These are phyloP conservation scores for Flaveria floridana DNA, from an alignment of 140 eudicot species.

Conservation along the genomic window DNA sequence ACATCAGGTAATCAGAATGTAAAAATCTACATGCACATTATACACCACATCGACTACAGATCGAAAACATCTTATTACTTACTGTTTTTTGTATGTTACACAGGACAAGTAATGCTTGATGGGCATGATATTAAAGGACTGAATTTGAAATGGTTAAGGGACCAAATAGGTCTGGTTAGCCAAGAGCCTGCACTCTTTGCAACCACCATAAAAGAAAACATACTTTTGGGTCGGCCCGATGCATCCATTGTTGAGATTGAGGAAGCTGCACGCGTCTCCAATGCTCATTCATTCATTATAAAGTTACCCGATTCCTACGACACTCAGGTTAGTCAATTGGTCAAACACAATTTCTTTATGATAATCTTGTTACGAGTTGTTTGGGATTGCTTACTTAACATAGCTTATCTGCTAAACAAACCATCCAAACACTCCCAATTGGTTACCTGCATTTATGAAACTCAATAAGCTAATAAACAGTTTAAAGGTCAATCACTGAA, in stretches of 20 bases:
- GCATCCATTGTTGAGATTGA: conserved; percentile 64
- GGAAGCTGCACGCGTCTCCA: conserved; percentile 89
- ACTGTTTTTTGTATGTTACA: conserved; percentile 8
- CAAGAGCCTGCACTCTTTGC: conserved; percentile 95
- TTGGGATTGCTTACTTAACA: background rate
- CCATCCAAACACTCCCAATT: background rate
- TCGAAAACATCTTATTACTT: conserved; percentile 20
- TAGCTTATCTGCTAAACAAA: background rate
- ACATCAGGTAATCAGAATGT: conserved; percentile 52
- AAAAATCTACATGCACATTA: conserved; percentile 19
- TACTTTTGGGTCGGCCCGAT: conserved; percentile 85
- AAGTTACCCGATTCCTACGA: conserved; percentile 80
- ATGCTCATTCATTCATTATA: conserved; percentile 81
- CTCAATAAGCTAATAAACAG: background rate
- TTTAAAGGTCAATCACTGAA: background rate
- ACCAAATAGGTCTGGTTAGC: conserved; percentile 87
- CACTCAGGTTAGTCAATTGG: conserved; percentile 58
- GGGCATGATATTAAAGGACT: conserved; percentile 76
- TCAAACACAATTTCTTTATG: background rate
- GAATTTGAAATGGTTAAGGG: conserved; percentile 78
- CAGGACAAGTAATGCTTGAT: conserved; percentile 77
- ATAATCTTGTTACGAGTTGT: conserved; percentile 4
- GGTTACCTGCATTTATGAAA: no score
- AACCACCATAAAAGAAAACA: conserved; percentile 85
- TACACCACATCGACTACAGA: conserved; percentile 17